Conservation (phyloP, 345 rosid species). For the Linum tenue region DNA sequence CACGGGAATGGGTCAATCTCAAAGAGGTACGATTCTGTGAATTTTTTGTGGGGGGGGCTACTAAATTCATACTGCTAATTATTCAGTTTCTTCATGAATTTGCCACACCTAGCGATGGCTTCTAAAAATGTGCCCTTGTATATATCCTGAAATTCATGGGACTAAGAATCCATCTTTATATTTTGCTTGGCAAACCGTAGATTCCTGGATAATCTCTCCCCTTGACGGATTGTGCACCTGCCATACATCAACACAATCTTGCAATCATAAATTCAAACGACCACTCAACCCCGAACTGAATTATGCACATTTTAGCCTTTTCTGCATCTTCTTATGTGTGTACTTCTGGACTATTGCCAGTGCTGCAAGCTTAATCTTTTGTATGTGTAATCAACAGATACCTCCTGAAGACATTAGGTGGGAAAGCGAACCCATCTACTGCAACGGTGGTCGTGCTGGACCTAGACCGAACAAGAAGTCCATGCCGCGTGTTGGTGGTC, state of each 20-base stretch:
- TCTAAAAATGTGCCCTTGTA: no score
- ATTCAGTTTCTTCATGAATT: background rate
- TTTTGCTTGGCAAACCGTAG: background rate
- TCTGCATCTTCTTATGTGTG: no score
- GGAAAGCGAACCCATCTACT: conserved; percentile 65
- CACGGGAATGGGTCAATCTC: conserved; percentile 97
- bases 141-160: no score
- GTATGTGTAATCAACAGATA: conserved; percentile 36
- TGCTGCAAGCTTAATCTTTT: background rate
- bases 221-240: no score
- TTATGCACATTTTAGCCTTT: no score
- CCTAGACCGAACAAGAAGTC: conserved; percentile 65
- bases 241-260: no score
- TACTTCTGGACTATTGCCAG: background rate
- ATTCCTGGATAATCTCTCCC: background rate
- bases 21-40: conserved; percentile 58
- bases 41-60: background rate
- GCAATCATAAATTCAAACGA: no score
- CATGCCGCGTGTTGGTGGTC: conserved; percentile 54
- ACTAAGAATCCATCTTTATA: no score
- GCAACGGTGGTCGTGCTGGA: conserved; percentile 69
- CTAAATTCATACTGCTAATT: background rate
- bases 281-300: no score
- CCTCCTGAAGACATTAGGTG: conserved; percentile 84
- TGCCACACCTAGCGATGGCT: no score